Conservation (phyloP, 169 alveolate genomes). For the Babesia ovata region DNA sequence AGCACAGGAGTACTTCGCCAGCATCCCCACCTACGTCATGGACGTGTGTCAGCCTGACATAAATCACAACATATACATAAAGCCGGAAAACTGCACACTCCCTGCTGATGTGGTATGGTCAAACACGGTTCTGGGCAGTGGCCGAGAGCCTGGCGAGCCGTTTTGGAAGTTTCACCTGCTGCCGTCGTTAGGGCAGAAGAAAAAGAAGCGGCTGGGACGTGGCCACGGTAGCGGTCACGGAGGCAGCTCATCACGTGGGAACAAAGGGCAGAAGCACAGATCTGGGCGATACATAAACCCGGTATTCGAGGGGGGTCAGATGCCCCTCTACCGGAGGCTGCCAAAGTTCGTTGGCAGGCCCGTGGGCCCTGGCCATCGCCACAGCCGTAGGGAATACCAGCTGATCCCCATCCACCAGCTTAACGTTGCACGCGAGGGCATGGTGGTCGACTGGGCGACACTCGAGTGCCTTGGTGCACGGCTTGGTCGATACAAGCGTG, state of each 20-base stretch:
- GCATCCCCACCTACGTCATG: conserved; percentile 73
- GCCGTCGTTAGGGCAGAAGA: conserved; percentile 73
- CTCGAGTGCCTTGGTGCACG: conserved; percentile 73
- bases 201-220: conserved; percentile 75
- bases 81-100: conserved; percentile 66
- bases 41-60: conserved; percentile 75
- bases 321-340: conserved; percentile 76
- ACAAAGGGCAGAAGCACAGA: conserved; percentile 81
- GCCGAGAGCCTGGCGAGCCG: conserved; percentile 67
- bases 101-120: conserved; percentile 72
- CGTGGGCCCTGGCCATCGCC: conserved; percentile 76
- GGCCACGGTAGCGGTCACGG: conserved; percentile 82
- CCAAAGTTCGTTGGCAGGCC: conserved; percentile 81
- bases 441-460: conserved; percentile 76
- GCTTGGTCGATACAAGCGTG: conserved; percentile 74
- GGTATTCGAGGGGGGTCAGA: conserved; percentile 81
- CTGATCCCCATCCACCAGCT: conserved; percentile 72
- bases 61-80: conserved; percentile 62
- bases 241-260: conserved; percentile 78
- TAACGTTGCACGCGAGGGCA: conserved; percentile 67
- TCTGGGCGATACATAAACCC: conserved; percentile 73
- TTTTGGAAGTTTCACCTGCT: conserved; percentile 67
- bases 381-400: conserved; percentile 68
- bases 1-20: conserved; percentile 54
- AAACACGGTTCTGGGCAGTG: conserved; percentile 77